phyloP scores from a whole-genome alignment of 2,329 filamentous ascomycete genomes.

The Aureobasidium sp. region DNA sequence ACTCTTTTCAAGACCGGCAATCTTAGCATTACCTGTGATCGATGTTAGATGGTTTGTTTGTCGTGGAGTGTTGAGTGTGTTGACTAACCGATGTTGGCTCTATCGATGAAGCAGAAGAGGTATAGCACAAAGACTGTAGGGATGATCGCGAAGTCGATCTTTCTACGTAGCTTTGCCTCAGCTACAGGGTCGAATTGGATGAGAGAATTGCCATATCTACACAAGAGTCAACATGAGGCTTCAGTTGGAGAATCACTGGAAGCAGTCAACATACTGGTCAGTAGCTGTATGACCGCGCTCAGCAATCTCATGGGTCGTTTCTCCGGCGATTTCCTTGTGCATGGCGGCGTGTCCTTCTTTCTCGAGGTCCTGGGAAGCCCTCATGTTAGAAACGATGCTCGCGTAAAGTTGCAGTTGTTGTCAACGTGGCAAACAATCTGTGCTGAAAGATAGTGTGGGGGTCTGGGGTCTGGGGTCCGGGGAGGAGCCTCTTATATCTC shows the following conservation, averaged over 20 bases:
- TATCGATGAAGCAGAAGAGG: slow-evolving; percentile 55
- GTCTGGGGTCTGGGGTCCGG: slow-evolving; percentile 6
- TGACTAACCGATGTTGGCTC: slow-evolving; percentile 45
- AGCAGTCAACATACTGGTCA: slow-evolving; percentile 43
- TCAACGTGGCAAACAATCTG: not conserved
- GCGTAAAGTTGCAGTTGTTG: not conserved
- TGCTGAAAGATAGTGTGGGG: slow-evolving; percentile 1
- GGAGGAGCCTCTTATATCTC: slow-evolving; percentile 41
- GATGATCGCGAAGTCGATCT: slow-evolving; percentile 61
- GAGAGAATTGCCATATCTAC: slow-evolving; percentile 55
- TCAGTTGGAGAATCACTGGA: not conserved
- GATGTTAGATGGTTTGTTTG: not conserved
- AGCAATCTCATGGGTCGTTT: slow-evolving; percentile 41
- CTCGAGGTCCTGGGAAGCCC: not conserved
- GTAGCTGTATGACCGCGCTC: slow-evolving; percentile 53
- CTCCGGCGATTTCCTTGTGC: slow-evolving; percentile 22
- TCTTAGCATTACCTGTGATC: slow-evolving; percentile 55
- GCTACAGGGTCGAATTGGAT: slow-evolving; percentile 63
- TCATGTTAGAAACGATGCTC: not conserved
- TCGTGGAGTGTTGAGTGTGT: not conserved
- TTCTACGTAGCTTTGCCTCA: slow-evolving; percentile 64
- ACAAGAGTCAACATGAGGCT: slow-evolving; percentile 18
- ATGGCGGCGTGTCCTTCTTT: slow-evolving; percentile 11
- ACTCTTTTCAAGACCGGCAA: slow-evolving; percentile 45
- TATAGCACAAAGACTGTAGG: slow-evolving; percentile 53